Base-by-base conservation (phyloP, 2,329 filamentous ascomycete genomes). In the Grosmannia serpens region DNA sequence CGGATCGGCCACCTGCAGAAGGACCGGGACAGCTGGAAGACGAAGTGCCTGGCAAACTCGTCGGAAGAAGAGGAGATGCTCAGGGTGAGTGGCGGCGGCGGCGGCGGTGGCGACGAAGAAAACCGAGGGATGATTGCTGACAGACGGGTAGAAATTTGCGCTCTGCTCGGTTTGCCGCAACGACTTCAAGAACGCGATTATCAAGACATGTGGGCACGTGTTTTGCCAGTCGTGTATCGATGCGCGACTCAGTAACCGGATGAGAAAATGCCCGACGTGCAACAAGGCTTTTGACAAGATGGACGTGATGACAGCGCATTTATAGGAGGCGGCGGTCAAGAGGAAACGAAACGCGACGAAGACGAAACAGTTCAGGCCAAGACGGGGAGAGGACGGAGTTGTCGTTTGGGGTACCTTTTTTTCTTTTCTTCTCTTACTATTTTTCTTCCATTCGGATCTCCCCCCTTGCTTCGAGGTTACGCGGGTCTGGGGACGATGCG, bases 221-320 rank as follows among this genome's bases (percentile, higher is more conserved):
- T 96, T 97, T 72, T 99, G 94, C 79, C 86, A 86, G 68, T 81
- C 85, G 53, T 99, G 94, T 69, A 88, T 97, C 27, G 89, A 96
- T 63, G 88, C 95, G 67, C 86, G 94, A 59, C 85, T 96, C 62
- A 84, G 84, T 52, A 95, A 94, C 67, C 88, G 94, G 41, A 91
- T 92, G 74, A 83, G 94, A 64, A 97, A 97, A 72, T 99, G 94
- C 68, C 94, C 94, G 3, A 92, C 89, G 65, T 99, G 95, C 77
- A 90, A 88, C 67, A 88, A 88, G 72, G 85, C 89, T 4, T 99
- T 99, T 70, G 92, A 95, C 67, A 88, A 84, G 70, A 88, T 88
- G 72, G 94, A 99, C 70, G 84, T 90, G 62, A 95, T 96, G 89
- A 74, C 80, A 26, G 82, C 84, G 55, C 84, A 87, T 68, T 64